These are phyloP conservation scores for Fistulifera pelliculosa DNA, from an alignment of 108 stramenopile species.

Conservation along the genomic window DNA sequence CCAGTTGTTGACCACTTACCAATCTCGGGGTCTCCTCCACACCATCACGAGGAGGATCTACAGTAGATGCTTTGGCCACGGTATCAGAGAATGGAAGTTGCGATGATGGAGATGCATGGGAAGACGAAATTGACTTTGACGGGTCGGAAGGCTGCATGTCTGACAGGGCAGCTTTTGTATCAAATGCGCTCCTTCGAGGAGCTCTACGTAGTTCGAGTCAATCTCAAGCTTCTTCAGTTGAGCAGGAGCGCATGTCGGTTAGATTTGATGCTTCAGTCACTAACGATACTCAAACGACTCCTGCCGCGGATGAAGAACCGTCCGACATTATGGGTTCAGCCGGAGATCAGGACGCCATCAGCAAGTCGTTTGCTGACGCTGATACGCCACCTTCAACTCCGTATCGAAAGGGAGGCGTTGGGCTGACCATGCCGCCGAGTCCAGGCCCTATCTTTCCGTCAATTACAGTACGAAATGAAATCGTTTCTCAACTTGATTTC, in stretches of 20 bases:
- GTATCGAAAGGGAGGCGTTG: neutral
- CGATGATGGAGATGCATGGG: conserved; percentile 12
- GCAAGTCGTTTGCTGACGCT: conserved; percentile 7
- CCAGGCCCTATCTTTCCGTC: no score
- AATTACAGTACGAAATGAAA: no score
- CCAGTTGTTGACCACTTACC: conserved; percentile 44
- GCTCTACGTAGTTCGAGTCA: neutral
- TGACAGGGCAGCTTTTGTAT: neutral
- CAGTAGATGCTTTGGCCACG: conserved; percentile 36
- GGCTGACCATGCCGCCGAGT: no score
- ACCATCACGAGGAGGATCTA: conserved; percentile 39
- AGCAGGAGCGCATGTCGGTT: conserved; percentile 6
- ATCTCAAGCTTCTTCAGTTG: neutral
- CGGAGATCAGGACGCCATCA: neutral
- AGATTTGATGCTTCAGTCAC: conserved; percentile 6
- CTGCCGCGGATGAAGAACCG: neutral
- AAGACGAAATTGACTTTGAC: conserved; percentile 16
- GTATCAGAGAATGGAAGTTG: conserved; percentile 33
- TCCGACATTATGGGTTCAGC: neutral
- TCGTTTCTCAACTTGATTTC: no score
- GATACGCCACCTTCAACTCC: conserved; percentile 14
- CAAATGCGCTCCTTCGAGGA: neutral
- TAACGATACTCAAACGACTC: neutral
- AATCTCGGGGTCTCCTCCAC: conserved; percentile 17
- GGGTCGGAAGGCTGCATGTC: conserved; percentile 3